Percentiles rank a stretch among this genome's conserved stretches.
These are phyloP conservation scores for Diaporthe nobilis DNA, from an alignment of 2,329 filamentous ascomycete genomes.

Conservation along the genomic window DNA sequence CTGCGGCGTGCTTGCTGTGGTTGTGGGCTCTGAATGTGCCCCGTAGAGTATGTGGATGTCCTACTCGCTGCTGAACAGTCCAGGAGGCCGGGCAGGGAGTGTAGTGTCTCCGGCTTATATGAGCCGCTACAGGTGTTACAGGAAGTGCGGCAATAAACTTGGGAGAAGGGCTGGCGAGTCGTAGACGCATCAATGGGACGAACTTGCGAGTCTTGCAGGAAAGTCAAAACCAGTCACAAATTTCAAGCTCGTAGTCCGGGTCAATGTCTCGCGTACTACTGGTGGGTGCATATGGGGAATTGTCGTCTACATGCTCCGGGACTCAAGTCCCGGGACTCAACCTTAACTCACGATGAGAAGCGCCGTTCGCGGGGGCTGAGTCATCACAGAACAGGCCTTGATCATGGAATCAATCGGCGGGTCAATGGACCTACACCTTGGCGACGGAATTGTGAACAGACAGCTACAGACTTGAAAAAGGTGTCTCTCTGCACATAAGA, in stretches of 20 bases:
- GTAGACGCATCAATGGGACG: slow-evolving; percentile 33
- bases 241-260: slow-evolving; percentile 4
- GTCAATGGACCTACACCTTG: background rate
- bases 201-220: background rate
- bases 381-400: slow-evolving; percentile 4
- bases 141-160: slow-evolving; percentile 28
- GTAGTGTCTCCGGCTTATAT: slow-evolving; percentile 32
- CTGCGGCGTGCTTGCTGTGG: background rate
- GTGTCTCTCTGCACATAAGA: background rate
- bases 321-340: background rate
- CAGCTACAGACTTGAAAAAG: background rate
- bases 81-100: slow-evolving; percentile 3
- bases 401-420: background rate
- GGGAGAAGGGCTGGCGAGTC: slow-evolving; percentile 10
- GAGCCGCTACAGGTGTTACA: slow-evolving; percentile 11
- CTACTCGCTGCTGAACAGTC: slow-evolving; percentile 1
- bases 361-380: slow-evolving; percentile 25
- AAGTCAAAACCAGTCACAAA: background rate
- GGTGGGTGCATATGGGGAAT: background rate
- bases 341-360: slow-evolving; percentile 10
- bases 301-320: background rate
- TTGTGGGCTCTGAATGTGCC: background rate
- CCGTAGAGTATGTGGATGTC: background rate
- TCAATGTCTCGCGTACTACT: background rate
- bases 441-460: background rate